Conservation (phyloP, 441 rosid genomes). For the Gossypium laxum region DNA sequence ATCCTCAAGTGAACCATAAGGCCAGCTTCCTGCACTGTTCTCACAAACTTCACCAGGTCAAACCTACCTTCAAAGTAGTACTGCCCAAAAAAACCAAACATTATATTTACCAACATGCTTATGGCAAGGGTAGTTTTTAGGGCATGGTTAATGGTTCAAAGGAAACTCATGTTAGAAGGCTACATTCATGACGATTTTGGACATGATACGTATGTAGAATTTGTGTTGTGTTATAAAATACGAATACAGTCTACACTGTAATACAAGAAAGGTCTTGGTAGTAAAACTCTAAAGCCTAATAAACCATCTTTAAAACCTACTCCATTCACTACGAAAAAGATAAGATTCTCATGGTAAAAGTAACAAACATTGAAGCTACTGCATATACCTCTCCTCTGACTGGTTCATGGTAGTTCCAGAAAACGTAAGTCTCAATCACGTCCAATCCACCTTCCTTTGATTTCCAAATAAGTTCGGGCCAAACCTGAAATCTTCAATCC, state of each 20-base stretch:
- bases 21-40: constrained; percentile 52
- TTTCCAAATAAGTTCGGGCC: constrained; percentile 56
- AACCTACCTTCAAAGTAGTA: constrained; percentile 59
- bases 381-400: constrained; percentile 47
- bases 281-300: not conserved
- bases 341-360: not conserved
- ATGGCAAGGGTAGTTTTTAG: not conserved
- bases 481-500: constrained; percentile 32
- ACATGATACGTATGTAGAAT: not conserved
- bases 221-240: not conserved
- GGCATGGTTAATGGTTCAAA: not conserved
- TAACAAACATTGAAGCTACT: not conserved
- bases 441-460: constrained; percentile 61
- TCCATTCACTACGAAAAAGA: not conserved
- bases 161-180: not conserved
- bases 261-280: not conserved
- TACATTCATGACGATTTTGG: not conserved
- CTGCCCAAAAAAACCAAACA: constrained; percentile 20
- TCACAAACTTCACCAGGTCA: constrained; percentile 52
- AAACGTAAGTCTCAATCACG: constrained; percentile 57
- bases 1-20: constrained; percentile 58
- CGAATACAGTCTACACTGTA: no score
- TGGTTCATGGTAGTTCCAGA: constrained; percentile 67
- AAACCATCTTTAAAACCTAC: not conserved
- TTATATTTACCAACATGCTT: not conserved